Evolutionary conservation across 768 basidiomycete species (phyloP).

Genomic region (Clitopilus hobsonii): DNA sequence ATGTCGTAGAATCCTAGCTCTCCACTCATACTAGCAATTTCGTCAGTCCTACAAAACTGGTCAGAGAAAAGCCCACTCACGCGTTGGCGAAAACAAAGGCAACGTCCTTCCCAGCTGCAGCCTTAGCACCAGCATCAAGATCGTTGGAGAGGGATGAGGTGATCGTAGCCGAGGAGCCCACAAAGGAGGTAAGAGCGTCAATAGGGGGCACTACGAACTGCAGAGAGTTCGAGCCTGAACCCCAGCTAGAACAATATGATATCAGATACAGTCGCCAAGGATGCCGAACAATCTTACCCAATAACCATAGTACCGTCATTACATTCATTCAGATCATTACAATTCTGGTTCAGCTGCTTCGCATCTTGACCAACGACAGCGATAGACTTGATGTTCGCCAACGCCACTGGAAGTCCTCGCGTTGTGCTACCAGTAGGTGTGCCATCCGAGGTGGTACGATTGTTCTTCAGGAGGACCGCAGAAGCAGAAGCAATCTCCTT

Average conservation of each 20-base stretch:
- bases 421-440: constrained; percentile 25
- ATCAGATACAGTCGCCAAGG: neutral
- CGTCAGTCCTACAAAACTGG: constrained; percentile 10
- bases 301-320: constrained; percentile 58
- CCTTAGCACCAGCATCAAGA: constrained; percentile 27
- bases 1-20: constrained; percentile 51
- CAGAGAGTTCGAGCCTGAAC: constrained; percentile 44
- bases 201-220: constrained; percentile 42
- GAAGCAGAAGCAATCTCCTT: constrained; percentile 63
- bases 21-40: constrained; percentile 36
- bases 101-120: constrained; percentile 46
- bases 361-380: constrained; percentile 61
- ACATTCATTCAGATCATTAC: constrained; percentile 46
- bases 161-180: constrained; percentile 33
- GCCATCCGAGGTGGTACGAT: constrained; percentile 31
- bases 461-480: constrained; percentile 68
- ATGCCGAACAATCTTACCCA: constrained; percentile 37
- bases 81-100: constrained; percentile 60
- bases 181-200: constrained; percentile 37
- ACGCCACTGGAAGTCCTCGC: constrained; percentile 40
- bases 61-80: constrained; percentile 18
- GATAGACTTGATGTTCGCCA: constrained; percentile 45
- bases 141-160: constrained; percentile 41
- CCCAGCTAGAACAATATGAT: constrained; percentile 31
- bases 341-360: constrained; percentile 41